phyloP scores from a whole-genome alignment of 2,329 filamentous ascomycete genomes.

The Diaporthe sp. region DNA sequence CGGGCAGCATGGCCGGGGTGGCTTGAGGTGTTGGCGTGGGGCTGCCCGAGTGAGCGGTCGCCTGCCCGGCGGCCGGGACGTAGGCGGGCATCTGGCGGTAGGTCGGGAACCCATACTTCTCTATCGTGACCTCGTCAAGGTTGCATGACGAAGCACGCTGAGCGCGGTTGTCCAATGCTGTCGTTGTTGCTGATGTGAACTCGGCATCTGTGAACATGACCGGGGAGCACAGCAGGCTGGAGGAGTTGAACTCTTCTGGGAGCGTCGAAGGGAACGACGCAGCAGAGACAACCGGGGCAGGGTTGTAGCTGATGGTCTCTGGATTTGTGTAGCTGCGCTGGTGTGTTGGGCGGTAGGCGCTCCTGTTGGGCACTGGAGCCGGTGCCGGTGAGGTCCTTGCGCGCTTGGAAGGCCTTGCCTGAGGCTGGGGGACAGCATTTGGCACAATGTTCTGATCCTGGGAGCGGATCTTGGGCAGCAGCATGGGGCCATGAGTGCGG shows the following conservation, averaged over 20 bases:
- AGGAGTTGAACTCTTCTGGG: slow-evolving; percentile 47
- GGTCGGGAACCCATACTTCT: slow-evolving; percentile 83
- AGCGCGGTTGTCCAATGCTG: slow-evolving; percentile 48
- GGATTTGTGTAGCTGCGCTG: slow-evolving; percentile 71
- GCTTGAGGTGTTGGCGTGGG: slow-evolving; percentile 41
- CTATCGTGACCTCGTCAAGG: slow-evolving; percentile 73
- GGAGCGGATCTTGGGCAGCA: slow-evolving; percentile 86
- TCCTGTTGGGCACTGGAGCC: slow-evolving; percentile 42
- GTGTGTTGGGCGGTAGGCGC: slow-evolving; percentile 58
- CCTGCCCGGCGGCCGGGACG: slow-evolving; percentile 46
- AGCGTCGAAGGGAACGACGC: slow-evolving; percentile 48
- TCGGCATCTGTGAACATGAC: slow-evolving; percentile 61
- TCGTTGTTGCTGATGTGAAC: slow-evolving; percentile 40
- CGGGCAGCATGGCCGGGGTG: slow-evolving; percentile 39
- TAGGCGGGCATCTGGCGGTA: slow-evolving; percentile 79
- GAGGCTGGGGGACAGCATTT: slow-evolving; percentile 45
- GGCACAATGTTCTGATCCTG: slow-evolving; percentile 83
- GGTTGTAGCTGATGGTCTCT: slow-evolving; percentile 59
- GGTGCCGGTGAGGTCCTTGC: slow-evolving; percentile 63
- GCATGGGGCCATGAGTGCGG: slow-evolving; percentile 80
- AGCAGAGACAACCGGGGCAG: slow-evolving; percentile 47
- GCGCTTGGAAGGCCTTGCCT: slow-evolving; percentile 66
- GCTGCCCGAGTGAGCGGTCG: slow-evolving; percentile 40
- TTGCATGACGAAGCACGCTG: slow-evolving; percentile 75
- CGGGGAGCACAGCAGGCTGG: slow-evolving; percentile 73